Conservation (phyloP, 1,139 yeast genomes). For the Debaryomyces psychrophilus region DNA sequence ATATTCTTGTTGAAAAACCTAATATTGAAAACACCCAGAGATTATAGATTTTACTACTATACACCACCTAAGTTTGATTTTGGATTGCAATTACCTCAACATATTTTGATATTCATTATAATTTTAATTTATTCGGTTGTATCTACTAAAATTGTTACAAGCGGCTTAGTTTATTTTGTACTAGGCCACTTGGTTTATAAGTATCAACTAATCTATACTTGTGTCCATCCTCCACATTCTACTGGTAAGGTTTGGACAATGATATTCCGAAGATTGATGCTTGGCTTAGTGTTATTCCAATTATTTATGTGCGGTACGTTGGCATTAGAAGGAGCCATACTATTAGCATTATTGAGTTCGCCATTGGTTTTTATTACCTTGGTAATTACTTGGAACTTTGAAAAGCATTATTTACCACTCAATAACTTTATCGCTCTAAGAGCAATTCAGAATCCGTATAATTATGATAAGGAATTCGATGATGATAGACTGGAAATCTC, state of each 20-base stretch:
- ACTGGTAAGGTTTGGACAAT: conserved; percentile 76
- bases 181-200: conserved; percentile 68
- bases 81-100: conserved; percentile 69
- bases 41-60: conserved; percentile 61
- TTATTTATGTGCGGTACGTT: conserved; percentile 70
- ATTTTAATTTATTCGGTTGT: conserved; percentile 67
- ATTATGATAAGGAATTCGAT: conserved; percentile 47
- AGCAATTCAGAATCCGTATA: conserved; percentile 53
- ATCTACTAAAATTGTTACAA: conserved; percentile 64
- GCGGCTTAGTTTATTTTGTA: conserved; percentile 63
- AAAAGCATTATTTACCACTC: conserved; percentile 61
- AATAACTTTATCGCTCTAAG: conserved; percentile 64
- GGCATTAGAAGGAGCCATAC: conserved; percentile 62
- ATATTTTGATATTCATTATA: conserved; percentile 61
- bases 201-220: conserved; percentile 65
- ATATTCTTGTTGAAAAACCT: conserved; percentile 51
- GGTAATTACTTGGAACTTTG: conserved; percentile 56
- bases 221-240: conserved; percentile 73
- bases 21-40: conserved; percentile 58
- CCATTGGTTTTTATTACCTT: conserved; percentile 58
- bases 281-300: conserved; percentile 64
- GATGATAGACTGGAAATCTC: conserved; percentile 30
- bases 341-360: conserved; percentile 52
- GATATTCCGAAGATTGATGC: conserved; percentile 61
- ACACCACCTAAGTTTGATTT: conserved; percentile 70